phyloP scores from a whole-genome alignment of 306 rosid genomes.

The Trifolium dubium region DNA sequence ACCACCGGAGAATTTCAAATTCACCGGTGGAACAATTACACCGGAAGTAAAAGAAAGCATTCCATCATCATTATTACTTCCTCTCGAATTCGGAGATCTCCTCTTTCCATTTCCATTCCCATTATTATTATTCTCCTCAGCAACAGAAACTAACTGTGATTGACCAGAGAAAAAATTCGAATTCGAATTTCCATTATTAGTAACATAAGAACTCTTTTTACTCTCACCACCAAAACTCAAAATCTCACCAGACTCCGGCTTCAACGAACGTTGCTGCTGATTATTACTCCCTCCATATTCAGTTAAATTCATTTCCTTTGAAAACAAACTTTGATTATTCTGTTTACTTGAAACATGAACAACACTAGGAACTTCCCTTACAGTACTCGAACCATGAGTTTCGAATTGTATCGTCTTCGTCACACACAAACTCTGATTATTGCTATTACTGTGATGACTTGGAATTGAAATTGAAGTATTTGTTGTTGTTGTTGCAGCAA shows the following conservation, averaged over 20 bases:
- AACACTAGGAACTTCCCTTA: conserved; percentile 65
- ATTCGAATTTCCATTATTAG: conserved; percentile 48
- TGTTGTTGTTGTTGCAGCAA: conserved; percentile 1
- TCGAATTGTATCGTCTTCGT: conserved; percentile 60
- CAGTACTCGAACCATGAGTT: conserved; percentile 61
- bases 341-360: conserved; percentile 53
- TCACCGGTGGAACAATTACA: conserved; percentile 64
- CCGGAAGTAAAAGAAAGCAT: conserved; percentile 93
- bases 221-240: conserved; percentile 78
- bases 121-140: conserved; percentile 59
- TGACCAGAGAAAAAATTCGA: conserved; percentile 55
- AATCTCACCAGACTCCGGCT: conserved; percentile 91
- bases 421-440: conserved; percentile 24
- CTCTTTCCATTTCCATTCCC: conserved; percentile 61
- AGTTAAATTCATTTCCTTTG: conserved; percentile 70
- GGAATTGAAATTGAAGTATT: conserved; percentile 36
- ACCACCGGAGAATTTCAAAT: conserved; percentile 48
- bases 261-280: conserved; percentile 53
- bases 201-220: conserved; percentile 51
- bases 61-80: conserved; percentile 83
- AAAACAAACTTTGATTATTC: conserved; percentile 62
- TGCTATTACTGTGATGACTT: not conserved
- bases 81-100: conserved; percentile 71
- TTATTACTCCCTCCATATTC: conserved; percentile 52
- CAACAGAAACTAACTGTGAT: conserved; percentile 47